Evolutionary conservation across 495 filamentous ascomycete species (phyloP).

Genomic region (Talaromyces thailandensis): DNA sequence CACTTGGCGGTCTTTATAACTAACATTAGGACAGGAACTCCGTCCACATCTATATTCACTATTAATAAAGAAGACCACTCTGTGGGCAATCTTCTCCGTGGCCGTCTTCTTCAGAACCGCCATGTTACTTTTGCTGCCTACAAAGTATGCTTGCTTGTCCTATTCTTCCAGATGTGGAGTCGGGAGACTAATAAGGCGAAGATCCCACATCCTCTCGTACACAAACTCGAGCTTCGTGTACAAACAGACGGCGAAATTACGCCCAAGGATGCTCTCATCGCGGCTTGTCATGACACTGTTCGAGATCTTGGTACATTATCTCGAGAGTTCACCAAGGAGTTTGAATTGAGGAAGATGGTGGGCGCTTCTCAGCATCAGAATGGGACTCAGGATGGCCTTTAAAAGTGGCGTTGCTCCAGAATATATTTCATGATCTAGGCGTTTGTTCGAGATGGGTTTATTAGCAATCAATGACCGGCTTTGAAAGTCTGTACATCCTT

Average conservation of each 20-base stretch:
- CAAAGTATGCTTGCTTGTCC: slow-evolving; percentile 48
- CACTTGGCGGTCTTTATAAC: background rate
- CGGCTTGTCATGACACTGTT: slow-evolving; percentile 69
- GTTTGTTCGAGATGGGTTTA: background rate
- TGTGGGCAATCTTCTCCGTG: slow-evolving; percentile 77
- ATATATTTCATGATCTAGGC: background rate
- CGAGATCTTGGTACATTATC: slow-evolving; percentile 64
- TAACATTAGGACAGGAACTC: slow-evolving; percentile 52
- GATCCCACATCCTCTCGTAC: slow-evolving; percentile 77
- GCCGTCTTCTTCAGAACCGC: slow-evolving; percentile 66
- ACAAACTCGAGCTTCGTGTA: slow-evolving; percentile 77
- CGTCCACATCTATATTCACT: slow-evolving; percentile 75
- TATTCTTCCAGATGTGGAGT: background rate
- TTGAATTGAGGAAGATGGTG: slow-evolving; percentile 84
- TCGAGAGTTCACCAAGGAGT: slow-evolving; percentile 91
- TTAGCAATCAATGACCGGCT: background rate
- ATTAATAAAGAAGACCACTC: slow-evolving; percentile 98
- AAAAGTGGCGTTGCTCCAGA: background rate
- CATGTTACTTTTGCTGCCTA: slow-evolving; percentile 84
- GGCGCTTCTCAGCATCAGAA: slow-evolving; percentile 42
- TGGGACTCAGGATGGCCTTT: slow-evolving; percentile 18
- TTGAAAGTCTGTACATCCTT: background rate
- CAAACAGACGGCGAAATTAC: slow-evolving; percentile 85
- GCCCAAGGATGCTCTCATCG: slow-evolving; percentile 77
- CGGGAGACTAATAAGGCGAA: slow-evolving; percentile 17